Base-by-base conservation (phyloP, 495 filamentous ascomycete genomes). In the Aspergillus nidulans region DNA sequence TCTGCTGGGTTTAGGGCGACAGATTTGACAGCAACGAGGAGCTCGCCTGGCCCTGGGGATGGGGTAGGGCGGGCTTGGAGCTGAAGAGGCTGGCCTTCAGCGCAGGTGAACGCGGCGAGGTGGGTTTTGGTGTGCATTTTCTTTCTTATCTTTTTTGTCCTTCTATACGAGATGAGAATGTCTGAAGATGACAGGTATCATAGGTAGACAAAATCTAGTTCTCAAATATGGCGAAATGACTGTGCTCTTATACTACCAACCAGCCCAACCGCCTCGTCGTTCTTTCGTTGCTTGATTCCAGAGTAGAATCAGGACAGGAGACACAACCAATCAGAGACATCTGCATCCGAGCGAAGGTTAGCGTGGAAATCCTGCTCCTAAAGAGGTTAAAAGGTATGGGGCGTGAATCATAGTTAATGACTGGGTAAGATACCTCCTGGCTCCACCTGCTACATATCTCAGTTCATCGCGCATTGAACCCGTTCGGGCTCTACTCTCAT, bases 1-100 rank as follows among this genome's bases (percentile, higher is more conserved):
- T 80, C 77, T 40, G 73, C 47, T 6, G 73, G 75, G 57, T 81
- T 81, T 20, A 81, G 49, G 6, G 77, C 78, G 38, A 79, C 24
- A 4, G 44, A 45, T 30, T 55, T 48, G 9, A 55, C 43, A 6
- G 36, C 43, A 34, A 55, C 32, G 9, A 55, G 43, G 34, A 55
- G 34, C 34, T 55, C 52, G 16, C 25, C 38, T 36, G 52, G 43
- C 16, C 44, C 44, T 28, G 52, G 52, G 15, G 20, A 1, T 15
- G 52, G 52, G 2, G 52, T 55, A 0, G 32, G 52, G 1, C 52
- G 52, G 30, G 44, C 20, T 25, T 32, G 34, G n/a, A 55, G 12
- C 0, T 18, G 7, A 0, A 55, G 26, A 1, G 30, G 52, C 1
- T 15, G 6, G 19, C 52, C 52, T 42, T 55, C 49, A 12, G 45